Evolutionary conservation across 345 rosid species (phyloP).

Genomic region (Iberis pinnata): DNA sequence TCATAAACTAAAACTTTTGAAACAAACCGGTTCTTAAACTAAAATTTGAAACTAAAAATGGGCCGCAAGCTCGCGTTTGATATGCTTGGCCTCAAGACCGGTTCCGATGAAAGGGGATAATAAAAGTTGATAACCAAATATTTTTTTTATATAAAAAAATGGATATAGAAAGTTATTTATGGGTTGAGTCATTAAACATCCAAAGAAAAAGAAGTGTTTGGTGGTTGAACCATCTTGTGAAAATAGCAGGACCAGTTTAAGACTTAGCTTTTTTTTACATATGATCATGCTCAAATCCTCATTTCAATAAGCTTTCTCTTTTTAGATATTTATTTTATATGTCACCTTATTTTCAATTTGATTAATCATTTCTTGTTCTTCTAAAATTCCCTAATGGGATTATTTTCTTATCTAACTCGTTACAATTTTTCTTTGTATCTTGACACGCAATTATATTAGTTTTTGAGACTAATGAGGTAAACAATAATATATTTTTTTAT

Average conservation of each 20-base stretch:
- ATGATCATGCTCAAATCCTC: conserved; percentile 18
- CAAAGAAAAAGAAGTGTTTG: conserved; percentile 50
- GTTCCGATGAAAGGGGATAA: not conserved
- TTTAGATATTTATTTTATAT: not conserved
- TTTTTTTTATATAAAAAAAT: conserved; percentile 18
- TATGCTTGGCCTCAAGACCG: too few species aligned
- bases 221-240: conserved; percentile 70
- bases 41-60: too few species aligned
- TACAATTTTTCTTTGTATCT: not conserved
- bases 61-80: too few species aligned
- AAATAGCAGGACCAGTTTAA: conserved; percentile 20
- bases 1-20: too few species aligned
- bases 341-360: conserved; percentile 13
- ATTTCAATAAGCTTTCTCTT: conserved; percentile 13
- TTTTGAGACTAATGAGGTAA: too few species aligned
- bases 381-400: conserved; percentile 12
- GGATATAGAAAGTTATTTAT: conserved; percentile 24
- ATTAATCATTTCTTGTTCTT: conserved; percentile 22
- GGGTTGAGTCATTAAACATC: conserved; percentile 52
- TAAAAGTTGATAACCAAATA: conserved; percentile 19
- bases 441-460: conserved; percentile 16
- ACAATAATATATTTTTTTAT: too few species aligned
- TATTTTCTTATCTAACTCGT: conserved; percentile 28
- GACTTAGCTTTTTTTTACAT: conserved; percentile 23
- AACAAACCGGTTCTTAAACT: too few species aligned